These are phyloP conservation scores for Phlebopus sp. DNA, from an alignment of 1,284 basidiomycete species.

Conservation along the genomic window DNA sequence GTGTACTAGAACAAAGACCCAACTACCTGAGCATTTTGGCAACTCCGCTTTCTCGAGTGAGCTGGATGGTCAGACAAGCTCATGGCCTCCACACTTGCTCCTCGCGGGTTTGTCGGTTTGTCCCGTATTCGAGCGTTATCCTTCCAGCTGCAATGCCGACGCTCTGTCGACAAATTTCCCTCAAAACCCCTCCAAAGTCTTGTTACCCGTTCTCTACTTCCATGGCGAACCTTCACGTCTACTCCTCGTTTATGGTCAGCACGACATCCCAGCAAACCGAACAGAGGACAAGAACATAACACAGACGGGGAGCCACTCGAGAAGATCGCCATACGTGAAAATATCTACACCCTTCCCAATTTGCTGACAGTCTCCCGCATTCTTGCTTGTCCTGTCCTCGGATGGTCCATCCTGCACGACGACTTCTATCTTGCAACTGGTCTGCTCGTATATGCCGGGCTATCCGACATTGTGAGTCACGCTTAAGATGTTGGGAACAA, in stretches of 20 bases:
- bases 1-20: too few relatives aligned
- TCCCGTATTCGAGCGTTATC: slow-evolving; percentile 6
- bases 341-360: slow-evolving; percentile 96
- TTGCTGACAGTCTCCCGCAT: slow-evolving; percentile 87
- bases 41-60: not conserved
- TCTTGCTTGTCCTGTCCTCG: slow-evolving; percentile 83
- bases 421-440: slow-evolving; percentile 79
- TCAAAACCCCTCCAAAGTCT: not conserved
- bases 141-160: not conserved
- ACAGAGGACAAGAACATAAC: slow-evolving; percentile 8
- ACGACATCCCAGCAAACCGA: slow-evolving; percentile 6
- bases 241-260: slow-evolving; percentile 12
- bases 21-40: too few relatives aligned
- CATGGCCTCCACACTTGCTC: slow-evolving; percentile 14
- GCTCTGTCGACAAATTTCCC: not conserved
- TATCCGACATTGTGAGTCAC: slow-evolving; percentile 80
- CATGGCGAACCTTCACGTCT: slow-evolving; percentile 12
- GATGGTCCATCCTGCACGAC: slow-evolving; percentile 87
- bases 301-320: slow-evolving; percentile 5
- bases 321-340: slow-evolving; percentile 56
- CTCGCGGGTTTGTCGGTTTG: slow-evolving; percentile 7
- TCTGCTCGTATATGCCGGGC: slow-evolving; percentile 83
- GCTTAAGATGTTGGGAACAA: slow-evolving; percentile 9
- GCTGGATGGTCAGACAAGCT: too few relatives aligned
- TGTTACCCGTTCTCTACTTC: not conserved